Base-by-base conservation (phyloP, 495 filamentous ascomycete species). In the Annulohypoxylon nitens region DNA sequence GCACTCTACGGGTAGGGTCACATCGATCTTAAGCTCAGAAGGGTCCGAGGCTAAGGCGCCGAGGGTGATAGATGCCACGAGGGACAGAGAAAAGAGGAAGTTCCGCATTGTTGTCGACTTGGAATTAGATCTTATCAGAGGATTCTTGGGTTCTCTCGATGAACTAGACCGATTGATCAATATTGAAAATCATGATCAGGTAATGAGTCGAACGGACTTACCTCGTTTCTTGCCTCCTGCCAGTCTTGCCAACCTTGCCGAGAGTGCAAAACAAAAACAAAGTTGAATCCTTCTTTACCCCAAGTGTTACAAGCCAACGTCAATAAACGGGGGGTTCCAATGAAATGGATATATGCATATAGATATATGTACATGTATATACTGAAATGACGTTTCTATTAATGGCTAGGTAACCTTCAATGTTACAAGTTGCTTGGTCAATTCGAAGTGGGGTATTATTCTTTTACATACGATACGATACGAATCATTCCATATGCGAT, bases 1-100 rank as follows among this genome's bases (percentile, higher is more conserved):
- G 78, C 83, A 86, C 55, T 90, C 87, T 76, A 93, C 89, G 23
- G 87, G 81, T 66, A 90, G 85, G 43, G 92, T 94, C 67, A 89
- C 87, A 70, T 97, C 90, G 81, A 97, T 93, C 77, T 88, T 84
- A 67, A 97, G 87, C 11, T 84, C 83, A 30, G 88, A 85, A 26
- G 67, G 64, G 20, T 30, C 51, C 66, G 85, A 83, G 26, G 86
- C 85, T 65, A 86, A 72, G 66, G 82, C 79, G 67, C 81, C 82
- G 51, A 88, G 78, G 48, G 88, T 84, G 37, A 84, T 78, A 48
- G 86, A 82, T 68, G 87, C 82, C 62, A 89, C 82, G 62, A 87
- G 75, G 61, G 86, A 81, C 60, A 93, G 80, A 69, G 87, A 82
- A 66, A 90, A 74, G 58, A 91, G 73, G 77, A 90, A 71, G 79